phyloP scores from a whole-genome alignment of 371 early-diverging fungal genomes.

The Mycotypha africana region DNA sequence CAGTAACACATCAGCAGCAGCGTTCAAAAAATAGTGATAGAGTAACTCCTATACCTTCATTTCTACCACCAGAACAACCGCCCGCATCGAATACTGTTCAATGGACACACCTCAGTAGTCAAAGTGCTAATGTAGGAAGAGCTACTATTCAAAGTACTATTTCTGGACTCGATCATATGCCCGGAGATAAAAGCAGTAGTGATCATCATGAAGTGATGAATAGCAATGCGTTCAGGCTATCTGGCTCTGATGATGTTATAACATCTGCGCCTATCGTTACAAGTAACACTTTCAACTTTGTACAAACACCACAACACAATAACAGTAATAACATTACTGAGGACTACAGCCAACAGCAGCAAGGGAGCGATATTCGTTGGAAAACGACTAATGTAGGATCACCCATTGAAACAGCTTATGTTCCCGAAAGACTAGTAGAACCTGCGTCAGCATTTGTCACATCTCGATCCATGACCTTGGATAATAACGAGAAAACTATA shows the following conservation, averaged over 20 bases:
- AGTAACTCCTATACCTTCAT: not conserved
- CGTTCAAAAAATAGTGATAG: not conserved
- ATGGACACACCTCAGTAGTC: conserved; percentile 32
- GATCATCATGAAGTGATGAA: conserved; percentile 1
- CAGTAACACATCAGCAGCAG: not conserved
- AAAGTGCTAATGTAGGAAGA: conserved; percentile 41
- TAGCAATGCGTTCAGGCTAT: conserved; percentile 9
- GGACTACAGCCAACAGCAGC: too few relatives aligned
- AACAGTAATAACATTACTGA: conserved; percentile 4
- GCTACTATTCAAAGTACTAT: conserved; percentile 16
- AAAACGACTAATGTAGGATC: conserved; percentile 26
- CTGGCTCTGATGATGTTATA: conserved; percentile 6
- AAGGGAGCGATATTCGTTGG: conserved; percentile 24
- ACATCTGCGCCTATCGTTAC: conserved; percentile 13
- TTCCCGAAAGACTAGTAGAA: conserved; percentile 7
- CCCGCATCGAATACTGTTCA: not conserved
- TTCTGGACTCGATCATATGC: not conserved
- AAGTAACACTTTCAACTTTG: not conserved
- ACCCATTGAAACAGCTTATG: conserved; percentile 23
- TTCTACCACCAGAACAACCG: not conserved
- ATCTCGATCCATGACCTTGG: not conserved
- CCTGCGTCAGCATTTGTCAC: conserved; percentile 21
- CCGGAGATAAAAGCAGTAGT: conserved; percentile 9
- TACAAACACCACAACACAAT: not conserved
- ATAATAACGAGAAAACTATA: not conserved